Conservation (phyloP, 768 basidiomycete species). For the Podaxis rugospora region DNA sequence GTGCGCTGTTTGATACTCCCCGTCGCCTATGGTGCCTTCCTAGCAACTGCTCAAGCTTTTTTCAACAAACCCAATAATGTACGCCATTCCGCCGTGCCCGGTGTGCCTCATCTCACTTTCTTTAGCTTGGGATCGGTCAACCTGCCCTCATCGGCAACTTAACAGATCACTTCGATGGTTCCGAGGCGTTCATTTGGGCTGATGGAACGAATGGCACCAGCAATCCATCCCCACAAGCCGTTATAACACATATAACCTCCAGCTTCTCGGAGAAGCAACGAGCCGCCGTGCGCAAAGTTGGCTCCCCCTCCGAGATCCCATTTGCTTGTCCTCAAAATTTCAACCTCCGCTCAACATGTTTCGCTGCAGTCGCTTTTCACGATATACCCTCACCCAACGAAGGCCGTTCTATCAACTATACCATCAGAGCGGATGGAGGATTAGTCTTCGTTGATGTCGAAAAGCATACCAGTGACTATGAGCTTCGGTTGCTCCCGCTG, state of each 20-base stretch:
- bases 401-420: conserved; percentile 55
- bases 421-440: conserved; percentile 64
- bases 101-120: background rate
- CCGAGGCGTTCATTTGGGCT: conserved; percentile 57
- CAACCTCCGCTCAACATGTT: conserved; percentile 65
- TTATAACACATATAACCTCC: conserved; percentile 57
- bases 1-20: conserved; percentile 61
- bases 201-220: conserved; percentile 58
- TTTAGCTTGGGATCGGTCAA: conserved; percentile 60
- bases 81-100: conserved; percentile 17
- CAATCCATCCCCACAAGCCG: conserved; percentile 47
- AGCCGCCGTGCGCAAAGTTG: conserved; percentile 43
- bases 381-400: conserved; percentile 38
- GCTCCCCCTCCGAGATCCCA: conserved; percentile 44
- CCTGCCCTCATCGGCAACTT: conserved; percentile 47
- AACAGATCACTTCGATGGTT: conserved; percentile 46
- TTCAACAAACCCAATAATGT: conserved; percentile 59
- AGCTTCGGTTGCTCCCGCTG: conserved; percentile 61
- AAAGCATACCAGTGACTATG: conserved; percentile 64
- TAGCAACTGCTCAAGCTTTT: conserved; percentile 60
- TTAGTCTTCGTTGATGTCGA: conserved; percentile 61
- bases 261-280: conserved; percentile 47
- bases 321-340: conserved; percentile 69
- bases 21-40: conserved; percentile 62
- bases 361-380: conserved; percentile 60